phyloP scores from a whole-genome alignment of 78 protist species.

The Dictyostelium capitatum region DNA sequence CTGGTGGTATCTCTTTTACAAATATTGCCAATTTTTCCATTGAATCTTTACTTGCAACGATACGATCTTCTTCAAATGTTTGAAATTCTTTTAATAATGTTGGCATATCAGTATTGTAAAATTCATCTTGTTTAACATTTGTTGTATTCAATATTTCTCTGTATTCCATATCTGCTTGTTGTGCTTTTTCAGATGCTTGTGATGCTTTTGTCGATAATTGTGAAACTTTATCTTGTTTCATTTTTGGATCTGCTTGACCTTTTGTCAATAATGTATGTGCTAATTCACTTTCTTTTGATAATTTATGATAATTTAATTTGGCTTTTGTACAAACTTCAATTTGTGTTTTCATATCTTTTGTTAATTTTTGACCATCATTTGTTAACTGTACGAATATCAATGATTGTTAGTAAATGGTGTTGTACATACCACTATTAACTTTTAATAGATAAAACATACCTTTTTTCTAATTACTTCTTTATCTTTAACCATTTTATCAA shows the following conservation, averaged over 20 bases:
- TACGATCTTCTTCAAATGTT: constrained; percentile 83
- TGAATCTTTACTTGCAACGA: constrained; percentile 18
- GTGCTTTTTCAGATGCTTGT: constrained; percentile 76
- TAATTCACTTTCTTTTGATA: constrained; percentile 81
- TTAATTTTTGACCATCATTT: constrained; percentile 64
- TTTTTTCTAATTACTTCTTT: constrained; percentile 59
- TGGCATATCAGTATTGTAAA: constrained; percentile 66
- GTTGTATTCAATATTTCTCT: constrained; percentile 37
- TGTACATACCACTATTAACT: too few species aligned
- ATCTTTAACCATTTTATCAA: constrained; percentile 72
- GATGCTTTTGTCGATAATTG: constrained; percentile 44
- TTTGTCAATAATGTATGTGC: constrained; percentile 56
- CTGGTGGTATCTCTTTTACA: constrained; percentile 66
- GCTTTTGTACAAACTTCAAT: constrained; percentile 67
- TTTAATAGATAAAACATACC: too few species aligned
- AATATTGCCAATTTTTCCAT: constrained; percentile 38
- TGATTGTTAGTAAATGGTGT: too few species aligned
- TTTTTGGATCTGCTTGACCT: constrained; percentile 83
- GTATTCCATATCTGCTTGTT: constrained; percentile 80
- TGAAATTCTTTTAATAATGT: constrained; percentile 77
- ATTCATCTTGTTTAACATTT: constrained; percentile 73
- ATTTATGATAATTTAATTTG: constrained; percentile 75
- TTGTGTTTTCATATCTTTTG: constrained; percentile 78
- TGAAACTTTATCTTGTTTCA: constrained; percentile 72
- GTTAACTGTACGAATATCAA: constrained; percentile 31